phyloP scores from a whole-genome alignment of 441 rosid species.

The Pelargonium myrrhifolium region DNA sequence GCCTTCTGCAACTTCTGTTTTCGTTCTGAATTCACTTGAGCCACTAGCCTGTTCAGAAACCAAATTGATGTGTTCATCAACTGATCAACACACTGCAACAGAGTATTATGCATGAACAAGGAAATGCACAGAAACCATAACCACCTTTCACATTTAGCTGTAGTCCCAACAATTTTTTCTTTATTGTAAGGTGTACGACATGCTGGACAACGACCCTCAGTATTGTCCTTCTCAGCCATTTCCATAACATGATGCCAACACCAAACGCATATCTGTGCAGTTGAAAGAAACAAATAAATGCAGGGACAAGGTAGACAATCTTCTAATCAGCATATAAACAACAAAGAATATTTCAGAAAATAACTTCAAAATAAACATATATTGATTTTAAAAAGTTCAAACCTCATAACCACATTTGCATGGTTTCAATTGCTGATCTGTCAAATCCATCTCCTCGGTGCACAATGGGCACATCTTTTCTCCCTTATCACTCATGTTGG shows the following conservation, averaged over 20 bases:
- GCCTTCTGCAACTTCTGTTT: constrained; percentile 42
- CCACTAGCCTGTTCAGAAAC: constrained; percentile 29
- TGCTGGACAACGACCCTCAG: constrained; percentile 58
- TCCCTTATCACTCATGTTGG: constrained; percentile 24
- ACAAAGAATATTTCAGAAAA: not conserved
- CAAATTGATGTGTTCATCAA: not conserved
- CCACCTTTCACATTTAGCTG: constrained; percentile 45
- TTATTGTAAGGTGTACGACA: constrained; percentile 52
- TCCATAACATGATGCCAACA: constrained; percentile 58
- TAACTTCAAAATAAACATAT: not conserved
- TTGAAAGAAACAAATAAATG: not conserved
- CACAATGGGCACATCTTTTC: constrained; percentile 26
- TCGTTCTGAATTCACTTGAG: constrained; percentile 38
- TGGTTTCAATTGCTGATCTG: constrained; percentile 25
- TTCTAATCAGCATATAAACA: not conserved
- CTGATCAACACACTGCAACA: constrained; percentile 1
- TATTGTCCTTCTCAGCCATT: constrained; percentile 50
- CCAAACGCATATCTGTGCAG: constrained; percentile 55
- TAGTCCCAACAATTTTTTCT: constrained; percentile 53
- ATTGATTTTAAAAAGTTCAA: not conserved
- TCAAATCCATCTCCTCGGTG: constrained; percentile 27
- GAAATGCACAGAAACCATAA: not conserved
- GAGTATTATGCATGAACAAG: constrained; percentile 9
- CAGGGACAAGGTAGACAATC: not conserved
- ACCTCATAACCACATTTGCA: constrained; percentile 29